Evolutionary conservation across 108 stramenopile genomes (phyloP), one percentile per base, ranked within the genome.

Genomic region (Stephanodiscus triporus): DNA sequence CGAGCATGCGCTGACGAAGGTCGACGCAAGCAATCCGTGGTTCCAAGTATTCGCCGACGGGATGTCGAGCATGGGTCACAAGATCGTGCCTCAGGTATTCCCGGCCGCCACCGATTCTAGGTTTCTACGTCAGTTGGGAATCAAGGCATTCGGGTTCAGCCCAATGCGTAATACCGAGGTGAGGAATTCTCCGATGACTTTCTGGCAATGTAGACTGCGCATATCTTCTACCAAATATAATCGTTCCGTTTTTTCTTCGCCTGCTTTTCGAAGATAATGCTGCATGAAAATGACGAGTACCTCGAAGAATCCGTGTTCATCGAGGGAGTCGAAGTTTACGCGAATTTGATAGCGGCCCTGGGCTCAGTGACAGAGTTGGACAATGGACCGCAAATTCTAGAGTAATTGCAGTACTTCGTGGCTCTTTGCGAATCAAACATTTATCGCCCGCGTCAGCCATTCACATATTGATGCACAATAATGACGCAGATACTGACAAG

Each of bases 261-360:
- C n/a, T n/a, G n/a, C n/a, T n/a, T n/a, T 37, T 16, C 22, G 14
- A 45, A 61, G 63, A 95, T 98, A 32, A 73, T 97, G 75, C 77
- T 98, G 69, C 98, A 98, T 71, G 98, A 98, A 82, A 91, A 97
- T 84, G 93, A 98, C 78, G 98, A 98, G 79, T 97, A 94, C 71
- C 62, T 98, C 40, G 84, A 91, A 54, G 91, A 95, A 72, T 77
- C 68, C 45, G 88, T 91, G 14, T 98, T 94, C 70, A 53, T 94
- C 67, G 95, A 98, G 70, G 98, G 98, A 3, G 86, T 97, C 62
- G 85, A 65, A 56, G 91, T 98, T 24, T 97, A 95, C 76, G 91
- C 90, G n/a, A 74, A 75, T 48, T 76, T 98, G 49, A 90, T 98
- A 53, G 53, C 71, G 16, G 84, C 78, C 37, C 65, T 97, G 24